Conservation (phyloP, 768 basidiomycete species). For the Hygrophoropsis aurantiaca region DNA sequence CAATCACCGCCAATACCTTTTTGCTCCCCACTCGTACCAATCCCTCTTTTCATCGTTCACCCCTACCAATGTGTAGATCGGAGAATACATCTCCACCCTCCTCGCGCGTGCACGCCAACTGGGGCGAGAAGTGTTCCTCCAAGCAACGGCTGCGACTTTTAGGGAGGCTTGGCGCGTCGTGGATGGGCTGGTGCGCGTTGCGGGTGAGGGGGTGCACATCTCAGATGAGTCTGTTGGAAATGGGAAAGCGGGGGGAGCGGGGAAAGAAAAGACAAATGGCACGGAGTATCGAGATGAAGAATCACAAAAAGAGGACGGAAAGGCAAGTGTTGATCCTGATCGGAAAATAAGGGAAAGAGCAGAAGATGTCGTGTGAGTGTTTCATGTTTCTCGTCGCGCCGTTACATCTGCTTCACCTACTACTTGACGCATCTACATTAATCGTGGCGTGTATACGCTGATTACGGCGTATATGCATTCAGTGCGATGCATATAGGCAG, state of each 20-base stretch:
- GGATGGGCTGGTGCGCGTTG: constrained; percentile 66
- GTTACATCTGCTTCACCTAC: constrained; percentile 9
- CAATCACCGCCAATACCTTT: no score
- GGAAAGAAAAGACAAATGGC: constrained; percentile 4
- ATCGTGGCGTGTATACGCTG: constrained; percentile 1
- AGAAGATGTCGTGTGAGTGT: constrained; percentile 81
- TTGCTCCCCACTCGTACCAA: constrained; percentile 2
- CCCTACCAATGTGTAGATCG: constrained; percentile 52
- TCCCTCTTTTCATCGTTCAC: no score
- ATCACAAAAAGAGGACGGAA: not conserved
- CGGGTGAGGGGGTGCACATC: no score
- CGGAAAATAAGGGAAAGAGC: constrained; percentile 55
- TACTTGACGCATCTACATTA: constrained; percentile 1
- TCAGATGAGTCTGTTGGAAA: no score
- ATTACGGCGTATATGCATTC: no score
- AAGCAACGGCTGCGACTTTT: constrained; percentile 88
- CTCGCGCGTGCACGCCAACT: constrained; percentile 77
- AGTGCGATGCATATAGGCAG: not conserved
- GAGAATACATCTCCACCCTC: constrained; percentile 81
- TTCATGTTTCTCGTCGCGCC: not conserved
- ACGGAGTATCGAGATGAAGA: constrained; percentile 3
- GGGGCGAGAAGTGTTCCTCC: constrained; percentile 68
- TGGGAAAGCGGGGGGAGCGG: constrained; percentile 5
- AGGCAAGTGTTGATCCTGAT: no score
- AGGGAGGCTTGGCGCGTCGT: constrained; percentile 86